phyloP scores from a whole-genome alignment of 495 filamentous ascomycete species.

The Halenospora varia region DNA sequence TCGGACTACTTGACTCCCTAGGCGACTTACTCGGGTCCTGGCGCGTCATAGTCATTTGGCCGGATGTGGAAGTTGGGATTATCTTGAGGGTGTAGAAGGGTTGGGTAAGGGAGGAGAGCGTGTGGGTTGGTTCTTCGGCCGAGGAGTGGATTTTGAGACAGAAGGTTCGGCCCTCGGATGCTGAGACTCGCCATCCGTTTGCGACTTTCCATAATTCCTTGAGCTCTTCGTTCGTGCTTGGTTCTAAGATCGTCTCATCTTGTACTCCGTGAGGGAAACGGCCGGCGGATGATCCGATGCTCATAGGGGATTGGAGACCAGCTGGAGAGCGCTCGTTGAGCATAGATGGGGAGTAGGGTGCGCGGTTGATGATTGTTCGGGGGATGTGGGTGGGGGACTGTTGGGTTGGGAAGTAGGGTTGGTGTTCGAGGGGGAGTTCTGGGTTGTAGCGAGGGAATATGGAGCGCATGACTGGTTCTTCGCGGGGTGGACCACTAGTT shows the following conservation, averaged over 20 bases:
- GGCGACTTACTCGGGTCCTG: conserved; percentile 49
- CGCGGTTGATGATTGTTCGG: conserved; percentile 48
- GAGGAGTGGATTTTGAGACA: conserved; percentile 43
- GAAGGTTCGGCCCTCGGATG: conserved; percentile 44
- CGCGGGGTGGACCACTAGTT: conserved; percentile 19
- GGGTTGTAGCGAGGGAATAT: conserved; percentile 85
- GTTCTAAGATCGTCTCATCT: conserved; percentile 40
- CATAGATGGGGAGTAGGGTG: conserved; percentile 46
- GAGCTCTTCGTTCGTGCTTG: conserved; percentile 46
- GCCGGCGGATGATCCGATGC: conserved; percentile 27
- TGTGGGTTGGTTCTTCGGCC: conserved; percentile 47
- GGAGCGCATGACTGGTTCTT: conserved; percentile 51
- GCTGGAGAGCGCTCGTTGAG: conserved; percentile 19
- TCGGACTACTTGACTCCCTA: conserved; percentile 15
- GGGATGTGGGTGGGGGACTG: conserved; percentile 50
- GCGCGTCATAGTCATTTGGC: conserved; percentile 45
- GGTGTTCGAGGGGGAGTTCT: conserved; percentile 60
- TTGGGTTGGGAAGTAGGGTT: conserved; percentile 64
- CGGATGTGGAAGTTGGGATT: conserved; percentile 50
- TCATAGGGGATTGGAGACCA: conserved; percentile 28
- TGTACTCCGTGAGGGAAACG: conserved; percentile 34
- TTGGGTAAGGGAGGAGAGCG: conserved; percentile 43
- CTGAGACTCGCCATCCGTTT: conserved; percentile 50
- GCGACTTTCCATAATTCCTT: conserved; percentile 50
- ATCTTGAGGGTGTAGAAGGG: conserved; percentile 50